A percentile compares a stretch with the other conserved stretches of the same genome.
These are phyloP conservation scores for Termitomyces sp. DNA, from an alignment of 768 basidiomycete genomes.

Conservation along the genomic window DNA sequence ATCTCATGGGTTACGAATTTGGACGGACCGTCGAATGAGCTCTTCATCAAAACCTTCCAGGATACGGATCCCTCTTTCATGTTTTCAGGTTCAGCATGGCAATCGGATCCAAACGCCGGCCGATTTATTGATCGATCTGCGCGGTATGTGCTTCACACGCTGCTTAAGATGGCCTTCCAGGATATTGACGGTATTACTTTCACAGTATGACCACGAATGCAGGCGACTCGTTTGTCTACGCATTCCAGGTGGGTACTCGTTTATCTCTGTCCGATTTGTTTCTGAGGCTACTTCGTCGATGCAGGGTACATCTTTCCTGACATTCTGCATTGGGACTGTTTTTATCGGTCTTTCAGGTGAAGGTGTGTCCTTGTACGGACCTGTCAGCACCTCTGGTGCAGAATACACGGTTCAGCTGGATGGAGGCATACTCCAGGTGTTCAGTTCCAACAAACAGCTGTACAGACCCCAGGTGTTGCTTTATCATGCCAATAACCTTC, in stretches of 20 bases:
- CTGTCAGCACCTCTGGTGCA: conserved; percentile 31
- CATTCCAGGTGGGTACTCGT: conserved; percentile 29
- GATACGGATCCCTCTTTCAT: conserved; percentile 34
- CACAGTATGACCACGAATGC: conserved; percentile 29
- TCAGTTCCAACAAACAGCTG: conserved; percentile 18
- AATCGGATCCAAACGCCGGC: conserved; percentile 24
- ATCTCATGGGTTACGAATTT: conserved; percentile 29
- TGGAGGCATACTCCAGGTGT: conserved; percentile 16
- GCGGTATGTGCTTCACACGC: conserved; percentile 23
- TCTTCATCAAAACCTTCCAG: conserved; percentile 25
- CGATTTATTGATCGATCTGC: conserved; percentile 39
- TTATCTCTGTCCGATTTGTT: not conserved
- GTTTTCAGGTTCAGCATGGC: conserved; percentile 32
- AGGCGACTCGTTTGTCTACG: conserved; percentile 29
- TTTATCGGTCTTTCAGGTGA: conserved; percentile 25
- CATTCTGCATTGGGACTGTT: not conserved
- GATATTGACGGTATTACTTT: not conserved
- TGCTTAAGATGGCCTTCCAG: not conserved
- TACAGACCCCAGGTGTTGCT: conserved; percentile 23
- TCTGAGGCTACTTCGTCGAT: not conserved
- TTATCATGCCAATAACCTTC: no score
- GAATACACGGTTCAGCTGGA: conserved; percentile 33
- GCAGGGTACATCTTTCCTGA: not conserved
- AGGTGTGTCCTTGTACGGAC: conserved; percentile 42
- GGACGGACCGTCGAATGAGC: conserved; percentile 19